Evolutionary conservation across 371 early-diverging fungal genomes (phyloP).

Genomic region (Syncephalastrum sp.): DNA sequence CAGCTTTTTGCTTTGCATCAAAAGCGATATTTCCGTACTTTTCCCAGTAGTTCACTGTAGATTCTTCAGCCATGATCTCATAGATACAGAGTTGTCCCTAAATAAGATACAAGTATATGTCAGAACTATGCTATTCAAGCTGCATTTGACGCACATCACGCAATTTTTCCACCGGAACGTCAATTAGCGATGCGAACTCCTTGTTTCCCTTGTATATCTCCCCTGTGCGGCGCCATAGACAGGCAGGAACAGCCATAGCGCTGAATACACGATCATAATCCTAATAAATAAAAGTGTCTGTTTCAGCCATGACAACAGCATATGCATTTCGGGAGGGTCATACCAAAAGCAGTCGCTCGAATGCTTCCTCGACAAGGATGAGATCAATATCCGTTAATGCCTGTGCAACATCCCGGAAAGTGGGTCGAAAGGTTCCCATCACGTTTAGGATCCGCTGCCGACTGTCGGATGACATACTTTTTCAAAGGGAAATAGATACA

Average conservation of each 20-base stretch:
- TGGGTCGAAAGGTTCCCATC: constrained; percentile 84
- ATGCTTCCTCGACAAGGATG: constrained; percentile 89
- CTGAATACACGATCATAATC: constrained; percentile 92
- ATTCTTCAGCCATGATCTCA: constrained; percentile 84
- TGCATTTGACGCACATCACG: constrained; percentile 53
- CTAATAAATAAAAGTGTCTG: constrained; percentile 24
- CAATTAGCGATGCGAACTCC: constrained; percentile 89
- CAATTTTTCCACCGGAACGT: constrained; percentile 77
- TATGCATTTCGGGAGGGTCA: neutral
- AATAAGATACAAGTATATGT: neutral
- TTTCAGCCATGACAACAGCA: too few species aligned
- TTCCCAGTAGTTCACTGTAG: constrained; percentile 83
- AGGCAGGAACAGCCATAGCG: constrained; percentile 92
- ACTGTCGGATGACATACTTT: constrained; percentile 70
- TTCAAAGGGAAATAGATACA: neutral
- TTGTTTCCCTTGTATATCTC: constrained; percentile 95
- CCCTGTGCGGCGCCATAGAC: constrained; percentile 94
- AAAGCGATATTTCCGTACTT: constrained; percentile 96
- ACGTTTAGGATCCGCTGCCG: constrained; percentile 82
- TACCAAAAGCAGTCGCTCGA: constrained; percentile 86
- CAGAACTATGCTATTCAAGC: too few species aligned
- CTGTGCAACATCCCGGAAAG: constrained; percentile 84
- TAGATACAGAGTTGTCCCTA: constrained; percentile 75
- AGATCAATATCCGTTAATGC: constrained; percentile 90
- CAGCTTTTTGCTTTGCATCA: constrained; percentile 93